Conservation (phyloP, 352 stramenopile genomes). For the Globisporangium iwayamae region DNA sequence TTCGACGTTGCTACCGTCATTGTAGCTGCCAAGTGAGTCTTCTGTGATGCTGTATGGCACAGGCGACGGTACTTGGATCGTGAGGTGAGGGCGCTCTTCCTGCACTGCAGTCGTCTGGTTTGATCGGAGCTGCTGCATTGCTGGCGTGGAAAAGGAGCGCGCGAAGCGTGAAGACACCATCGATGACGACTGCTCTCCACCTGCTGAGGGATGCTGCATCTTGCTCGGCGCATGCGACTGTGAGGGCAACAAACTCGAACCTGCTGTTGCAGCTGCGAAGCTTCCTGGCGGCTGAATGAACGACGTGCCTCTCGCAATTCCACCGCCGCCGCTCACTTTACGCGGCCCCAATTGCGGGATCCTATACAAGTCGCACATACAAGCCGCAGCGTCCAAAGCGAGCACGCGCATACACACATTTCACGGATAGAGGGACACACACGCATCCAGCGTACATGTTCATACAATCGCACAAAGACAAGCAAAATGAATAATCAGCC, state of each 20-base stretch:
- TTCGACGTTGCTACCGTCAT: constrained; percentile 15
- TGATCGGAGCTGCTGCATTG: not conserved
- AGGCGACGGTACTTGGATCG: constrained; percentile 17
- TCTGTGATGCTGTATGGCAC: constrained; percentile 1
- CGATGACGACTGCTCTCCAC: constrained; percentile 2
- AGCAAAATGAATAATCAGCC: not conserved
- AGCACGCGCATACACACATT: not conserved
- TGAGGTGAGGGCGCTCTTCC: constrained; percentile 15
- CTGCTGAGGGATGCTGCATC: constrained; percentile 1
- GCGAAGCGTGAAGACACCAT: constrained; percentile 13
- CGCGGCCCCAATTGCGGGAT: constrained; percentile 21
- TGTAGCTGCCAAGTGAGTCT: constrained; percentile 2
- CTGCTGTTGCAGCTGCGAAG: constrained; percentile 8
- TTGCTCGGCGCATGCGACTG: constrained; percentile 9
- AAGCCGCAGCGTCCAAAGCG: not conserved
- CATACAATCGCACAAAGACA: not conserved
- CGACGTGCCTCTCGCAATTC: constrained; percentile 14
- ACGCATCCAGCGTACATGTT: not conserved
- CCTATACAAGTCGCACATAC: constrained; percentile 14
- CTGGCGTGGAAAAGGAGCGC: constrained; percentile 21
- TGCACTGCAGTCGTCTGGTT: constrained; percentile 4
- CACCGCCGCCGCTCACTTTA: constrained; percentile 7
- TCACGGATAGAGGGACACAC: not conserved
- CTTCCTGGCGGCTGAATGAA: constrained; percentile 16
- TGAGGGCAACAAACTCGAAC: constrained; percentile 7